Evolutionary conservation across 2,329 filamentous ascomycete species (phyloP).

Genomic region (Pyrenochaeta sp.): DNA sequence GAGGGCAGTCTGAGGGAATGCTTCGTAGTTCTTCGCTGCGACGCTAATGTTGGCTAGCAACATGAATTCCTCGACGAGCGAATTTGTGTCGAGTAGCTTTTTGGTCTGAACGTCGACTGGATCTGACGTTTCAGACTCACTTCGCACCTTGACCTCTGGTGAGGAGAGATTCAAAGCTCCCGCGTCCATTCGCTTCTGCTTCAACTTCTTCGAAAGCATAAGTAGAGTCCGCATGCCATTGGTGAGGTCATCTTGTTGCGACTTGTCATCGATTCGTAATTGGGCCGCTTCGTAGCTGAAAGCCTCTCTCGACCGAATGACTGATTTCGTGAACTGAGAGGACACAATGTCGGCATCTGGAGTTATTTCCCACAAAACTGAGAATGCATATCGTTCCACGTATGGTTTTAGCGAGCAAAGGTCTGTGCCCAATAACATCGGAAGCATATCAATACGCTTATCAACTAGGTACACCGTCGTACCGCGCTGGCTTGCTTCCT

Average conservation of each 20-base stretch:
- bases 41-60: slow-evolving; percentile 96
- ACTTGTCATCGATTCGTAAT: slow-evolving; percentile 86
- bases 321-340: slow-evolving; percentile 93
- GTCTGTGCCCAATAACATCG: slow-evolving; percentile 93
- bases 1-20: slow-evolving; percentile 94
- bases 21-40: slow-evolving; percentile 85
- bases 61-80: slow-evolving; percentile 99
- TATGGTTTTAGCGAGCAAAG: slow-evolving; percentile 96
- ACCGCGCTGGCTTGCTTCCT: slow-evolving; percentile 90
- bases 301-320: slow-evolving; percentile 94
- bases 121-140: slow-evolving; percentile 94
- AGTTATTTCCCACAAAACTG: slow-evolving; percentile 78
- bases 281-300: slow-evolving; percentile 99
- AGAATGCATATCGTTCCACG: slow-evolving; percentile 76
- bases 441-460: slow-evolving; percentile 99
- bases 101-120: slow-evolving; percentile 97
- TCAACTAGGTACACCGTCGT: slow-evolving; percentile 98
- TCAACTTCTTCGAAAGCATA: slow-evolving; percentile 88
- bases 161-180: slow-evolving; percentile 94
- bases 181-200: slow-evolving; percentile 91
- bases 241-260: slow-evolving; percentile 89
- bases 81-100: slow-evolving; percentile 92
- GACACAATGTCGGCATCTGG: slow-evolving; percentile 84
- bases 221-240: slow-evolving; percentile 87
- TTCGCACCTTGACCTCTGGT: slow-evolving; percentile 96